These are phyloP conservation scores for Ophiostoma angusticollis DNA, from an alignment of 2,329 filamentous ascomycete genomes.

Conservation along the genomic window DNA sequence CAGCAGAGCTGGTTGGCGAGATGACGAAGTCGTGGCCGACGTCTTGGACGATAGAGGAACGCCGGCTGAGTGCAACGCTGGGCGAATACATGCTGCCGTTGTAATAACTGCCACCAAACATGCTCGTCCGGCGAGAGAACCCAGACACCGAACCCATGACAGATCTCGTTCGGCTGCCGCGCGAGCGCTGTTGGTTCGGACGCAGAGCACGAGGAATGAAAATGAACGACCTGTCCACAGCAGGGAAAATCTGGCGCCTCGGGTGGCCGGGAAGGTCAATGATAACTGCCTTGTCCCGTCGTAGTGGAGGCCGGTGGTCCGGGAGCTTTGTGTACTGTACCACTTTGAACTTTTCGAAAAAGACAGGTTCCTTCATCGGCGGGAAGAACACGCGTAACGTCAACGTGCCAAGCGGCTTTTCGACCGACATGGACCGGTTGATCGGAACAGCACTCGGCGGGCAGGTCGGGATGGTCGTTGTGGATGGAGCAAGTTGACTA, in stretches of 20 bases:
- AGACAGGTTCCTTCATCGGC: conserved; percentile 56
- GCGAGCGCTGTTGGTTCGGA: conserved; percentile 74
- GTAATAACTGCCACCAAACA: conserved; percentile 48
- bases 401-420: conserved; percentile 70
- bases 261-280: conserved; percentile 73
- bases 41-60: conserved; percentile 64
- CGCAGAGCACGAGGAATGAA: conserved; percentile 92
- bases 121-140: conserved; percentile 69
- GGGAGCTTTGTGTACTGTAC: conserved; percentile 90
- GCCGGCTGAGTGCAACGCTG: conserved; percentile 75
- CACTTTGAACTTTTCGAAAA: conserved; percentile 64
- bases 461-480: conserved; percentile 41
- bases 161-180: conserved; percentile 63
- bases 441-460: conserved; percentile 50
- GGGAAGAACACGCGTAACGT: conserved; percentile 73
- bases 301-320: conserved; percentile 83
- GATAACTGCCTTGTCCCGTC: conserved; percentile 90
- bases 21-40: conserved; percentile 59
- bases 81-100: conserved; percentile 70
- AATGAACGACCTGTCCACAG: conserved; percentile 83
- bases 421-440: conserved; percentile 69
- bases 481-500: background rate
- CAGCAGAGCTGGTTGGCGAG: conserved; percentile 67
- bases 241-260: conserved; percentile 83
- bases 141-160: conserved; percentile 54